phyloP scores from a whole-genome alignment of 2,329 filamentous ascomycete genomes.

The Cladosporium sp. region DNA sequence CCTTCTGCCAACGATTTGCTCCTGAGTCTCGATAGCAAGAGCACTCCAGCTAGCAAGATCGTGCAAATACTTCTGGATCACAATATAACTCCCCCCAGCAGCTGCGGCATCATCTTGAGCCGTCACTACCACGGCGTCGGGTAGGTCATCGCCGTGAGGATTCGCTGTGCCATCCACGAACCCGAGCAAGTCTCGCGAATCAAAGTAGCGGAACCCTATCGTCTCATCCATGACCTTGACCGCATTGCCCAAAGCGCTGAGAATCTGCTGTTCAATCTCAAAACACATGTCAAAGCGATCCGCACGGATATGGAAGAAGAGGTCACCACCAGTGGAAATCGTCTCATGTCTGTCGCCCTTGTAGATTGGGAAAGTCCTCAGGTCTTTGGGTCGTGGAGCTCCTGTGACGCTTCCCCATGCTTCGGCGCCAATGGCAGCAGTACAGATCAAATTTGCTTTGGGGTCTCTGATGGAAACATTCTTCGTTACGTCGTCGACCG shows the following conservation, averaged over 20 bases:
- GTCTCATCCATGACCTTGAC: conserved; percentile 52
- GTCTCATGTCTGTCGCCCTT: conserved; percentile 49
- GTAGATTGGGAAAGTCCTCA: conserved; percentile 48
- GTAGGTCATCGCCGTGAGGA: conserved; percentile 45
- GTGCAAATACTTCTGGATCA: conserved; percentile 54
- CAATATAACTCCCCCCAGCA: conserved; percentile 52
- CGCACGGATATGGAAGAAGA: conserved; percentile 57
- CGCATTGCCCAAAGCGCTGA: conserved; percentile 46
- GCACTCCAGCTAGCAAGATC: conserved; percentile 45
- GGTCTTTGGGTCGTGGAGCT: conserved; percentile 46
- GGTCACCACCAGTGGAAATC: conserved; percentile 53
- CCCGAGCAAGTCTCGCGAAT: conserved; percentile 54
- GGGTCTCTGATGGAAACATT: conserved; percentile 52
- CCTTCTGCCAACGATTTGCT: conserved; percentile 54
- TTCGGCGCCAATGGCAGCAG: conserved; percentile 51
- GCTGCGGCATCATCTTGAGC: conserved; percentile 37
- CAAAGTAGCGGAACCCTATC: conserved; percentile 57
- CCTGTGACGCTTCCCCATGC: conserved; percentile 48
- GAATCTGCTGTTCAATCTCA: conserved; percentile 55
- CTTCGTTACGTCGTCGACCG: conserved; percentile 46
- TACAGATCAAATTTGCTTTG: conserved; percentile 43
- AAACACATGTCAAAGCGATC: conserved; percentile 56
- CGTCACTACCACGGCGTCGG: conserved; percentile 42
- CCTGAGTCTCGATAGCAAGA: conserved; percentile 50
- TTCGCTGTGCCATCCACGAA: conserved; percentile 61